Evolutionary conservation across 192 early-diverging fungal species (phyloP), one percentile per base, ranked within the genome.

Genomic region (Coemansia sp.): DNA sequence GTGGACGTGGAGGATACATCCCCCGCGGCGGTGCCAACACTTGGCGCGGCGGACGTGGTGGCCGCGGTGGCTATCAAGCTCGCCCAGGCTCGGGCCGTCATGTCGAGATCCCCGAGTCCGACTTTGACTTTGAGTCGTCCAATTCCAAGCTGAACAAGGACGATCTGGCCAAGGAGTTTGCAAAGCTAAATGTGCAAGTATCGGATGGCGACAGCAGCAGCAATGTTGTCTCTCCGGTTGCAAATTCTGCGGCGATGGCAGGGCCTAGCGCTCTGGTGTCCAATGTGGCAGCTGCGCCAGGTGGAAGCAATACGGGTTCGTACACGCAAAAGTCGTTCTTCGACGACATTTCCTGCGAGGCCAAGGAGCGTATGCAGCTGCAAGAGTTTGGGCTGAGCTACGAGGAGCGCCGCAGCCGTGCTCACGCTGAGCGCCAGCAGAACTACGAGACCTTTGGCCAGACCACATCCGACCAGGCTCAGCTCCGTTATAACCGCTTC

Each of bases 371-470:
- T 10, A 77, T 87, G 54, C 91, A 91, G 71, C 51, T 74, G 64
- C 62, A 56, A 32, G 71, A 68, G 41, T 70, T 77, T 38, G 82
- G 82, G n/a, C 57, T 87, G 73, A 83, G 78, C 61, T 67, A 71
- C 37, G 85, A 86, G 29, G 88, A 91, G 62, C 88, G 94, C 62
- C 87, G 95, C 46, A 86, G 87, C 49, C 88, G 91, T 20, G 86
- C 89, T 73, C 87, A 90, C 35, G 92, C 95, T 72, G 97, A 99
- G 80, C 88, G 94, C 40, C 84, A 87, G 62, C 76, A 96, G 73
- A 99, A 99, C 77, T 79, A 96, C 76, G 96, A 97, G 75, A 99
- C 97, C 0, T 99, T 99, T 89, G 97, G 97, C 19, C 95, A 97
- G 78, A 80, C 89, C 8, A 78, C 89, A 3, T 84, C 89, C 15